These are phyloP conservation scores for Tricholoma furcatifolium DNA, from an alignment of 768 basidiomycete species.

Conservation along the genomic window DNA sequence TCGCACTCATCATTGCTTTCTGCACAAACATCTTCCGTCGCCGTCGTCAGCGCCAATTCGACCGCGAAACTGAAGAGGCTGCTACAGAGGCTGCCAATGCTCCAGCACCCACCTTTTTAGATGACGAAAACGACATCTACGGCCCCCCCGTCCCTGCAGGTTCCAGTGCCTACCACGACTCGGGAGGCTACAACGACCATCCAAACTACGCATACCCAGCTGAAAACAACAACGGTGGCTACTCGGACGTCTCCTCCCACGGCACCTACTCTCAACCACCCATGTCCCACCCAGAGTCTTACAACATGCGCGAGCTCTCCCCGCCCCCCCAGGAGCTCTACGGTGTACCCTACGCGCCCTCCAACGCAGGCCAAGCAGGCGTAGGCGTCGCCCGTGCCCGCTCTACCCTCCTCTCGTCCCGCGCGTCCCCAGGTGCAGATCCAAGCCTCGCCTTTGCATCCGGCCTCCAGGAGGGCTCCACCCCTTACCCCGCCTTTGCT, in stretches of 20 bases:
- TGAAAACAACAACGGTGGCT: constrained; percentile 2
- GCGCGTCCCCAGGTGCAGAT: constrained; percentile 13
- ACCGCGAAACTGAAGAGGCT: constrained; percentile 72
- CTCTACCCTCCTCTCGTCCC: constrained; percentile 22
- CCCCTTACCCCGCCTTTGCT: constrained; percentile 41
- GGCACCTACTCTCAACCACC: constrained; percentile 56
- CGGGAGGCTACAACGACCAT: background rate
- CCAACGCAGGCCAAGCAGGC: constrained; percentile 35
- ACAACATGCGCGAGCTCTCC: constrained; percentile 41
- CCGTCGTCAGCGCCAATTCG: constrained; percentile 61
- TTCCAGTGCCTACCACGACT: too few species aligned
- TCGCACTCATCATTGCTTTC: constrained; percentile 48
- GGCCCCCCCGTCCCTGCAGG: background rate
- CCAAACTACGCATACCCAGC: background rate
- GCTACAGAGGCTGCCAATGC: constrained; percentile 62
- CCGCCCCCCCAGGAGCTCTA: constrained; percentile 30
- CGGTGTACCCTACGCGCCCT: constrained; percentile 19
- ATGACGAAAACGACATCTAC: constrained; percentile 45
- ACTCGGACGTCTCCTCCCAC: constrained; percentile 29
- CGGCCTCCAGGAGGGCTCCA: constrained; percentile 33
- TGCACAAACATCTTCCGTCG: constrained; percentile 57
- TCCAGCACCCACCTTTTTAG: constrained; percentile 53
- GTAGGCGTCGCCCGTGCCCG: constrained; percentile 42
- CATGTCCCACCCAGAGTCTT: constrained; percentile 39
- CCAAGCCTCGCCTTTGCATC: constrained; percentile 22